Base-by-base conservation (phyloP, 305 asterid genomes). In the Ilex paraguariensis region DNA sequence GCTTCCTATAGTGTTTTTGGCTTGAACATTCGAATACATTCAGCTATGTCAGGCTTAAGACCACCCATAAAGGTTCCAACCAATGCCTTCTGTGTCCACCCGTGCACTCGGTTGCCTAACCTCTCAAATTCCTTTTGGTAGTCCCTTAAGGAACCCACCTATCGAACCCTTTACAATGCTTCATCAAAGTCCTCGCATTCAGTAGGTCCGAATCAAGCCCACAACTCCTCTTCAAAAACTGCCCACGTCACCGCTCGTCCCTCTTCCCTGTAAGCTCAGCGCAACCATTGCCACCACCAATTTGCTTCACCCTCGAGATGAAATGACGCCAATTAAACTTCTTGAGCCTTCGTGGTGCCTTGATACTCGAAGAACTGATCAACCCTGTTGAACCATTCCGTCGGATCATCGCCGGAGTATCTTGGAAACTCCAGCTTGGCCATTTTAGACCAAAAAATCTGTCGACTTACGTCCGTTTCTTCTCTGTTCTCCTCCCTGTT, bases 351-450 rank as follows among this genome's bases (percentile, higher is more conserved):
- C 2, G 8, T 5, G 2, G 40, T 63, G 5, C 36, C 10, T 40
- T 63, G 60, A 28, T 52, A 63, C 51, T 63, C 30, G 36, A 54
- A 63, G 17, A 36, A 54, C 16, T 63, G 67, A 0, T 63, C 39
- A 8, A 16, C 60, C 10, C 4, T 9, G 1, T 39, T 52, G 6
- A 62, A 21, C 66, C 59, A 62, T 32, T 33, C 15, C 0, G 59
- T 62, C 0, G 56, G 50, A 33, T 62, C 59, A 3, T 36, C 33
- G 2, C 59, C 39, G 0, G 33, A 33, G 12, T 6, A 62, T 7
- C 3, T 51, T 0, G 66, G 17, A 28, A 52, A 62, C 5, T 62
- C 59, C 6, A 31, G 36, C 4, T 33, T 62, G 0, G 59, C 50
- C 17, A 50, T n/a, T 12, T 62, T 51, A 8, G 59, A 62, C 5